Base-by-base conservation (phyloP, 768 basidiomycete species). In the Lentinula lateritia region DNA sequence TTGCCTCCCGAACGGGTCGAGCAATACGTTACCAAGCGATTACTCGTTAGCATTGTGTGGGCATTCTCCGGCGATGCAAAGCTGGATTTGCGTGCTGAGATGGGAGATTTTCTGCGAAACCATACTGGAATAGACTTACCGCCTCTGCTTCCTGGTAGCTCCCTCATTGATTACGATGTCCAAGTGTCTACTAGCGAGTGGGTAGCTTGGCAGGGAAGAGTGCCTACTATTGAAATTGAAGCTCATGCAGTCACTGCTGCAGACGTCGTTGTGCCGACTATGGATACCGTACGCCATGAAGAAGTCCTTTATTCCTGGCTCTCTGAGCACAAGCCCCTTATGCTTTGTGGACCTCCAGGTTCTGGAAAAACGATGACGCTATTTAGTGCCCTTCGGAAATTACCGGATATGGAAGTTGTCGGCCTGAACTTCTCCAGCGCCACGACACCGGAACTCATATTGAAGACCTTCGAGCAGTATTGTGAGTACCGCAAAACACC, bases 291-390 rank as follows among this genome's bases (percentile, higher is more conserved):
- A 28, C 92, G 97, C 48, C 97, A 99, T 72, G 97, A 99, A 72
- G 96, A 98, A 71, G 94, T 99, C 23, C 78, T 99, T 6, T 98
- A 99, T 72, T 98, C 96, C 0, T 98, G 97, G 97, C 79, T 99
- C 6, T 94, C 95, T 2, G 97, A 98, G 72, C 97, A 98, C 75
- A 98, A 98, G 69, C 97, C 97, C 18, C 83, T 99, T 59, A 92
- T 99, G 86, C 83, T 99, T 28, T 99, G 95, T 71, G 97, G 97
- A 50, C 97, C 97, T 68, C 97, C 97, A n/a, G 97, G 97, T 70
- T 98, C 97, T 20, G 97, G 97, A 23, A 99, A 99, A 78, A 99
- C 97, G 6, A 99, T 99, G 97, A 98, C 97, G 0, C 79, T 99
- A 18, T 98, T 99, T 78, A 97, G 94, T 67, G 97, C 97, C 9